Evolutionary conservation across 108 stramenopile species (phyloP).

Genomic region (Nitzschia palea): DNA sequence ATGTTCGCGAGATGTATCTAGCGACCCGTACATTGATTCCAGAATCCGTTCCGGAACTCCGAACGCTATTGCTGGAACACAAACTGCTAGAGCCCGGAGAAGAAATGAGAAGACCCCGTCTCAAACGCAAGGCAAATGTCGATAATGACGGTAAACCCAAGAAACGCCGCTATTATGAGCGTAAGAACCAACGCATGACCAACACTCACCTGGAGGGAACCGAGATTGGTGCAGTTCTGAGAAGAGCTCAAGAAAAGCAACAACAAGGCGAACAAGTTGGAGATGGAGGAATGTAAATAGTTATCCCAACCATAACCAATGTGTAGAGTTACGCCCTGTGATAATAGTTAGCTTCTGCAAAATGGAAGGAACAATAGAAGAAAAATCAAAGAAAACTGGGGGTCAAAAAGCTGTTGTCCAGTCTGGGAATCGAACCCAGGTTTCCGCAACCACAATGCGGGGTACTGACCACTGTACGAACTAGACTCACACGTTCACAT

Average conservation of each 20-base stretch:
- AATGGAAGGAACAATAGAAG: too few relatives aligned
- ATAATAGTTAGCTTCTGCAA: too few relatives aligned
- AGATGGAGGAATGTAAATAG: slow-evolving; percentile 91
- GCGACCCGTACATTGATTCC: slow-evolving; percentile 58
- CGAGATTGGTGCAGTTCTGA: slow-evolving; percentile 72
- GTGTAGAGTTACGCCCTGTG: too few relatives aligned
- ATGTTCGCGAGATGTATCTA: slow-evolving; percentile 80
- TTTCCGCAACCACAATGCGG: slow-evolving; percentile 57
- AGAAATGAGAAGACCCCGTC: slow-evolving; percentile 63
- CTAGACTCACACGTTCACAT: too few relatives aligned
- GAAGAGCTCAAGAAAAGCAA: slow-evolving; percentile 71
- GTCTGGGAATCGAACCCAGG: slow-evolving; percentile 43
- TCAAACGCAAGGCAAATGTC: slow-evolving; percentile 63
- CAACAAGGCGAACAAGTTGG: slow-evolving; percentile 78
- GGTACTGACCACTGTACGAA: slow-evolving; percentile 52
- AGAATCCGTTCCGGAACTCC: slow-evolving; percentile 57
- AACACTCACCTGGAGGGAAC: slow-evolving; percentile 86
- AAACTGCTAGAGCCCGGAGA: slow-evolving; percentile 82
- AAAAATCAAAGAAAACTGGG: too few relatives aligned
- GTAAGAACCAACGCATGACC: slow-evolving; percentile 85
- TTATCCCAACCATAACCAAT: too few relatives aligned
- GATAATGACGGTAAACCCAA: slow-evolving; percentile 87
- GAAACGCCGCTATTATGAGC: slow-evolving; percentile 82
- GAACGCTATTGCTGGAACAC: slow-evolving; percentile 54
- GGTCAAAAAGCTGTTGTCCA: too few relatives aligned